Evolutionary conservation across 192 early-diverging fungal species (phyloP).

Genomic region (Coemansia sp.): DNA sequence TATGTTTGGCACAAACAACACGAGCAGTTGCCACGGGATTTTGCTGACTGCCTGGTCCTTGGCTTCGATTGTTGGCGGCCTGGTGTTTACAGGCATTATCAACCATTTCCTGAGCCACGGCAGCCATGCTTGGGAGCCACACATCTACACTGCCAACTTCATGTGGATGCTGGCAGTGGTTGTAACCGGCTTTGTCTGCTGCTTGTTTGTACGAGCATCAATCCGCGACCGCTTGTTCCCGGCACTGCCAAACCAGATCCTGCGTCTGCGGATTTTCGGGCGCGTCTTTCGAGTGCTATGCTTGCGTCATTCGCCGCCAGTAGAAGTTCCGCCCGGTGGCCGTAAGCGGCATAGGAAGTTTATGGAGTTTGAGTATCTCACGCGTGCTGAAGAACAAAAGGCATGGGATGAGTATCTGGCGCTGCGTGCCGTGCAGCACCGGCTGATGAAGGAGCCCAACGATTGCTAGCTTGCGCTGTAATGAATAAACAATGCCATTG

Average conservation of each 20-base stretch:
- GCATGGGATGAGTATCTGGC: conserved; percentile 53
- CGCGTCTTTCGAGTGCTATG: conserved; percentile 55
- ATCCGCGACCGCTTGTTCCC: conserved; percentile 71
- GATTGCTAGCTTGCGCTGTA: not conserved
- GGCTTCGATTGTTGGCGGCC: conserved; percentile 64
- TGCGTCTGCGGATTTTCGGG: conserved; percentile 63
- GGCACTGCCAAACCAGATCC: conserved; percentile 55
- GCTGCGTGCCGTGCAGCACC: conserved; percentile 35
- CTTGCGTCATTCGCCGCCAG: conserved; percentile 1
- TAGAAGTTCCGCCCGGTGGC: conserved; percentile 9
- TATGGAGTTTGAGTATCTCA: conserved; percentile 28
- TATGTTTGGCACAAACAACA: conserved; percentile 74
- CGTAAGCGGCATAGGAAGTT: conserved; percentile 13
- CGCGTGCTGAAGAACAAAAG: conserved; percentile 35
- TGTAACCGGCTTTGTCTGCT: conserved; percentile 55
- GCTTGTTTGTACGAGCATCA: conserved; percentile 61
- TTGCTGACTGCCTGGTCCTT: conserved; percentile 74
- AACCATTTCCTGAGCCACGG: conserved; percentile 53
- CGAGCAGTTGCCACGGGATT: conserved; percentile 72
- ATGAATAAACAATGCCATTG: not conserved
- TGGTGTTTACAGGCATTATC: conserved; percentile 65
- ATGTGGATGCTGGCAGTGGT: conserved; percentile 65
- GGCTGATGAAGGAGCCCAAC: conserved; percentile 29
- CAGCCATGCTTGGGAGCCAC: conserved; percentile 41
- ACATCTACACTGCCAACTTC: conserved; percentile 62